A percentile compares a stretch with the other conserved stretches of the same genome.
Conservation (phyloP, 352 stramenopile species). For the Phytophthora agathidicida region DNA sequence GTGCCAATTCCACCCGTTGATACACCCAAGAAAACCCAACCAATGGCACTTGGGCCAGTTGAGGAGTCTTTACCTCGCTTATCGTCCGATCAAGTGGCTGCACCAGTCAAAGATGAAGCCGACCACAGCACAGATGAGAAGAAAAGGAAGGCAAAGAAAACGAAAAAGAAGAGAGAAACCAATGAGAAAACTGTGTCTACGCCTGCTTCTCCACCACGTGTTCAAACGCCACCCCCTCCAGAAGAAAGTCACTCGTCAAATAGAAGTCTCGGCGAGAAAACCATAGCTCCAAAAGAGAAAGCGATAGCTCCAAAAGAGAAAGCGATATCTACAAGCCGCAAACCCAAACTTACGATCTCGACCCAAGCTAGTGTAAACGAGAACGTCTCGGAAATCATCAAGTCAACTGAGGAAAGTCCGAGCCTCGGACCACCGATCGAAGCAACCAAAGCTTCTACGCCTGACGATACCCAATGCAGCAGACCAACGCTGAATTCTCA, state of each 20-base stretch:
- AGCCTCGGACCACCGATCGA: conserved; percentile 18
- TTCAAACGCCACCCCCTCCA: background rate
- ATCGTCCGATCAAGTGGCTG: background rate
- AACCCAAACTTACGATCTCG: conserved; percentile 22
- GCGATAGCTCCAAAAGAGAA: background rate
- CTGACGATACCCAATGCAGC: conserved; percentile 14
- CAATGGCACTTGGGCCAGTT: conserved; percentile 5
- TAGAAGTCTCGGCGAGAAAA: no score
- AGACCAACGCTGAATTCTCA: background rate
- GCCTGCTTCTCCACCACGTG: background rate
- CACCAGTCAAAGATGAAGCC: conserved; percentile 4
- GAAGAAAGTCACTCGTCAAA: background rate
- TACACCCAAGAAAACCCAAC: background rate
- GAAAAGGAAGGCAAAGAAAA: conserved; percentile 33
- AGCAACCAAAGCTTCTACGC: conserved; percentile 10
- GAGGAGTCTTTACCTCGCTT: conserved; percentile 11
- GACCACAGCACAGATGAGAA: conserved; percentile 7
- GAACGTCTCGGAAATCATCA: background rate
- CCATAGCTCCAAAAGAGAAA: conserved; percentile 15
- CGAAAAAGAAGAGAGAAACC: conserved; percentile 24
- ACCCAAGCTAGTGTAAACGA: background rate
- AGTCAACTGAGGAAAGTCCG: background rate
- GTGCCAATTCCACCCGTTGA: background rate
- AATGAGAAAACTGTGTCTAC: background rate
- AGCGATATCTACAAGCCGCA: background rate